phyloP scores from a whole-genome alignment of 1,284 basidiomycete species.

The Malassezia arunalokei region DNA sequence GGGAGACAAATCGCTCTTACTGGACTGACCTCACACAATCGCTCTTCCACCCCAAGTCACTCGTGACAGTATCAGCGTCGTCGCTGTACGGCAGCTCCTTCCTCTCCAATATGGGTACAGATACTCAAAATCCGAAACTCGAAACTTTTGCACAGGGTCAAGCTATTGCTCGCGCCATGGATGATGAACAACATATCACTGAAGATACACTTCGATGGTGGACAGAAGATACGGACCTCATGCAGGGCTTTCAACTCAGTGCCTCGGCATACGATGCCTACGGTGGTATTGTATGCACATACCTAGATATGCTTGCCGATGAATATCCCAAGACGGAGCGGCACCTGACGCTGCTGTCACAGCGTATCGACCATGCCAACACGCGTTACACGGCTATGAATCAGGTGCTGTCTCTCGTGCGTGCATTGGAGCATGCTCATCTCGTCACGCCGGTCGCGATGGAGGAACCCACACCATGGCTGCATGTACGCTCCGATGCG shows the following conservation, averaged over 20 bases:
- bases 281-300: constrained; percentile 22
- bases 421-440: constrained; percentile 21
- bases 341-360: constrained; percentile 17
- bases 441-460: constrained; percentile 22
- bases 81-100: constrained; percentile 9
- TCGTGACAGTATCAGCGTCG: constrained; percentile 21
- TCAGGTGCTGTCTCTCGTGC: constrained; percentile 20
- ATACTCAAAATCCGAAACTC: constrained; percentile 11
- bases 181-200: constrained; percentile 24
- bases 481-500: constrained; percentile 12
- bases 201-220: constrained; percentile 38
- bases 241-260: constrained; percentile 33
- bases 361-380: neutral
- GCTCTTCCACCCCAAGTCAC: constrained; percentile 29
- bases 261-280: constrained; percentile 32
- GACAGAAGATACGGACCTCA: constrained; percentile 33
- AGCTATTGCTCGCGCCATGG: constrained; percentile 20
- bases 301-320: constrained; percentile 27
- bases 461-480: neutral
- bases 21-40: constrained; percentile 37
- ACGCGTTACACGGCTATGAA: constrained; percentile 21
- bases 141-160: constrained; percentile 27
- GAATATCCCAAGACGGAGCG: constrained; percentile 34
- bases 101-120: constrained; percentile 2
- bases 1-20: constrained; percentile 14